These are phyloP conservation scores for Calvatia gigantea DNA, from an alignment of 768 basidiomycete species.

Conservation along the genomic window DNA sequence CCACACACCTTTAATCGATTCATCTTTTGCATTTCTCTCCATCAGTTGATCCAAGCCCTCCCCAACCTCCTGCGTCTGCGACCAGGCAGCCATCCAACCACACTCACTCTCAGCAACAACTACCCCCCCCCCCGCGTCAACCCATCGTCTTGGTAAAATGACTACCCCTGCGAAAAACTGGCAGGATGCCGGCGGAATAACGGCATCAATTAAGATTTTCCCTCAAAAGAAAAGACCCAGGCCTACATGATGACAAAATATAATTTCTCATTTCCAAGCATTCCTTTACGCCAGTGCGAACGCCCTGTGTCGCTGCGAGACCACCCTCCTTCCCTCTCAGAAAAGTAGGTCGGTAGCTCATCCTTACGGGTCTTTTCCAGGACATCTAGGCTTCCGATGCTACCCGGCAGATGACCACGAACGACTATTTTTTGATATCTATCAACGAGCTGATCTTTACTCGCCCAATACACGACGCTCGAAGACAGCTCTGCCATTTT, in stretches of 20 bases:
- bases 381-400: neutral
- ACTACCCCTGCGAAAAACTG: neutral
- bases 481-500: too few species aligned
- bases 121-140: neutral
- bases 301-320: neutral
- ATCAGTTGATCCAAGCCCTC: too few species aligned
- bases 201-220: neutral
- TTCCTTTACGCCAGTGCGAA: neutral
- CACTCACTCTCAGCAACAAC: too few species aligned
- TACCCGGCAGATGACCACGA: too few species aligned
- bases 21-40: neutral
- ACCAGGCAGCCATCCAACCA: too few species aligned
- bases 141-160: neutral
- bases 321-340: neutral
- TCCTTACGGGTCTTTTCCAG: too few species aligned
- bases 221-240: neutral
- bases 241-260: neutral
- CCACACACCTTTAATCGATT: conserved; percentile 5
- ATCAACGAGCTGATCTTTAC: too few species aligned
- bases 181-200: conserved; percentile 8
- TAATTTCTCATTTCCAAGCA: neutral
- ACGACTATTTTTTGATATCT: too few species aligned
- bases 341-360: too few species aligned
- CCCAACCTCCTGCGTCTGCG: too few species aligned
- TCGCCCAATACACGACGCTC: too few species aligned